Evolutionary conservation across 768 basidiomycete species (phyloP).

Genomic region (Grammothele lineata): DNA sequence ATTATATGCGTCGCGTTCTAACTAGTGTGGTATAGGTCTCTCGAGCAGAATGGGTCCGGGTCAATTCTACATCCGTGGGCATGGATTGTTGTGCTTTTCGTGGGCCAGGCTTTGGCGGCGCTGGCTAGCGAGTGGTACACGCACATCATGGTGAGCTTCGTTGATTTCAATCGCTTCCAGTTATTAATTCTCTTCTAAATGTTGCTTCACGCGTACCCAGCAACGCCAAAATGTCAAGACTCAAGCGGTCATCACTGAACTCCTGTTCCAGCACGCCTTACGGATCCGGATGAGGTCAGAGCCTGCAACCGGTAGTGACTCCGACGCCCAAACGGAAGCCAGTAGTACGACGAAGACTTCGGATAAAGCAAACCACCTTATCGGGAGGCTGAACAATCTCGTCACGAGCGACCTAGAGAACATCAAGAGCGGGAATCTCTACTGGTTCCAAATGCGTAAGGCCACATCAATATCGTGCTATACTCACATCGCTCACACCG

Average conservation of each 20-base stretch:
- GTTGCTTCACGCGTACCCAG: constrained; percentile 7
- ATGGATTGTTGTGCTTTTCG: constrained; percentile 53
- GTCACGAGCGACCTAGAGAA: constrained; percentile 57
- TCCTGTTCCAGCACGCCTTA: constrained; percentile 49
- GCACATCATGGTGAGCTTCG: constrained; percentile 32
- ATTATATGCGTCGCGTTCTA: too few species aligned
- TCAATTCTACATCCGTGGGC: constrained; percentile 61
- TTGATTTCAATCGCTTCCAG: not conserved
- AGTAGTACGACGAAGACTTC: not conserved
- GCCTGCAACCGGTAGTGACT: not conserved
- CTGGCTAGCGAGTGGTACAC: constrained; percentile 52
- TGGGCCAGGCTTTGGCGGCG: constrained; percentile 41
- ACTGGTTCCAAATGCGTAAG: constrained; percentile 5
- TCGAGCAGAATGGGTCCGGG: constrained; percentile 46
- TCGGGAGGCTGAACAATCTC: constrained; percentile 75
- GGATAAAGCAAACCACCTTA: constrained; percentile 37
- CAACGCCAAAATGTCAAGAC: constrained; percentile 37
- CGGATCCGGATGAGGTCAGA: constrained; percentile 47
- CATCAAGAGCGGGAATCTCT: constrained; percentile 21
- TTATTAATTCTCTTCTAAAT: not conserved
- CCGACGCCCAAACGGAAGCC: not conserved
- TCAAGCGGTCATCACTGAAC: constrained; percentile 44
- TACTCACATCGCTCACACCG: too few species aligned
- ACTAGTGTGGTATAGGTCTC: too few species aligned
- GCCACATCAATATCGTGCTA: too few species aligned